A percentile compares a stretch with the other conserved stretches of the same genome.
Conservation (phyloP, 2,329 filamentous ascomycete species). For the Sporothrix luriei region DNA sequence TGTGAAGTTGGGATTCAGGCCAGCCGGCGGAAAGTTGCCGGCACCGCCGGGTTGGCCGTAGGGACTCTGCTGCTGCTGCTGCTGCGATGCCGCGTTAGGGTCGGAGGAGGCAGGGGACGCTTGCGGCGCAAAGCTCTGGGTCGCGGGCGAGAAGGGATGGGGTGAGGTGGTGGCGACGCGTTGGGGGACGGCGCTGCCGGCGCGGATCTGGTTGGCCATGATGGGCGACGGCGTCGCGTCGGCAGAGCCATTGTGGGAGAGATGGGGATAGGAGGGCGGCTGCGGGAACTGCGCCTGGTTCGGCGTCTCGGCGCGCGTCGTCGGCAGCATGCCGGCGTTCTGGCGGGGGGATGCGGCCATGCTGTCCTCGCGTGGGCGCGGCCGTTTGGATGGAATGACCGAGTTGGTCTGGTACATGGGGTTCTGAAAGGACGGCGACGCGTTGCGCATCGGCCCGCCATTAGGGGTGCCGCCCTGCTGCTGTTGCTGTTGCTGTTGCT, state of each 20-base stretch:
- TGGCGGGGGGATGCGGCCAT: slow-evolving; percentile 79
- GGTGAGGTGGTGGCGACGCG: slow-evolving; percentile 90
- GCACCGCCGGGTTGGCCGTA: slow-evolving; percentile 60
- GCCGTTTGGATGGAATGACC: slow-evolving; percentile 86
- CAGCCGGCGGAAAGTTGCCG: slow-evolving; percentile 58
- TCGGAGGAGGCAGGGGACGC: slow-evolving; percentile 77
- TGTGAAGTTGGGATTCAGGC: slow-evolving; percentile 62
- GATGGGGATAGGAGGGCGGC: slow-evolving; percentile 73
- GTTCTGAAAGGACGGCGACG: slow-evolving; percentile 70
- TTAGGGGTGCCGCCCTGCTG: background rate
- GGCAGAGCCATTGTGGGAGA: slow-evolving; percentile 75
- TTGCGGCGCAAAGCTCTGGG: slow-evolving; percentile 70
- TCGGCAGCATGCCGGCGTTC: slow-evolving; percentile 71
- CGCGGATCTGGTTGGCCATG: slow-evolving; percentile 77
- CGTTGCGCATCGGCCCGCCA: slow-evolving; percentile 53
- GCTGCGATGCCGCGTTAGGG: slow-evolving; percentile 65
- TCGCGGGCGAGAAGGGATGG: slow-evolving; percentile 80
- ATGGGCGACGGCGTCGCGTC: slow-evolving; percentile 92
- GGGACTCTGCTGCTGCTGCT: slow-evolving; percentile 63
- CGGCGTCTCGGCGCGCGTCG: slow-evolving; percentile 89
- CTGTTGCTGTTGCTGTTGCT: slow-evolving; percentile 25
- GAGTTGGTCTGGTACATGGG: slow-evolving; percentile 80
- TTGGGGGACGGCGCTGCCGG: slow-evolving; percentile 67
- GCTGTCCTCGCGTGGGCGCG: slow-evolving; percentile 79
- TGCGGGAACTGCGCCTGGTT: slow-evolving; percentile 73